Conservation (phyloP, 352 stramenopile genomes). For the Pythium phragmiticola region DNA sequence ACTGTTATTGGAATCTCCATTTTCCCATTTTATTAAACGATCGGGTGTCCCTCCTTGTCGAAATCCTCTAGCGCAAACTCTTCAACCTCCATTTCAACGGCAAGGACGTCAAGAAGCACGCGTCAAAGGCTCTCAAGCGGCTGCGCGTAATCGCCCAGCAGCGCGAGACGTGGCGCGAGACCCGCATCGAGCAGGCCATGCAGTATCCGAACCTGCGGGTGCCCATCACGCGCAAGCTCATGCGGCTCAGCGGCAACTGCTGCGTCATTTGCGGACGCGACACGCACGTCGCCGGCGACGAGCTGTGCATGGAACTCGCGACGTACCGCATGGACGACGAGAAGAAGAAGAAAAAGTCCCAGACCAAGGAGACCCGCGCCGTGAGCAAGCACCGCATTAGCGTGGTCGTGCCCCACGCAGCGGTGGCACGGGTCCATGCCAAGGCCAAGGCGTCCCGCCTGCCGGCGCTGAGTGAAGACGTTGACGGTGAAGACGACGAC, state of each 20-base stretch:
- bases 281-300: conserved; percentile 72
- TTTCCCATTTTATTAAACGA: too few relatives aligned
- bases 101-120: conserved; percentile 68
- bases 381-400: conserved; percentile 58
- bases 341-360: conserved; percentile 46
- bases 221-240: conserved; percentile 80
- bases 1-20: neutral
- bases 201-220: conserved; percentile 67
- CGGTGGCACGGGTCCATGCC: conserved; percentile 5
- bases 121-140: conserved; percentile 36
- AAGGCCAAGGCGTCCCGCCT: conserved; percentile 21
- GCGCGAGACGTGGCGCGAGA: conserved; percentile 73
- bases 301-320: conserved; percentile 77
- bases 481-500: conserved; percentile 12
- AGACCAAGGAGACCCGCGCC: conserved; percentile 36
- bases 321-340: conserved; percentile 69
- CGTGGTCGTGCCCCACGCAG: conserved; percentile 23
- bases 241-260: conserved; percentile 76
- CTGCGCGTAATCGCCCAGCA: conserved; percentile 53
- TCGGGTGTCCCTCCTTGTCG: too few relatives aligned
- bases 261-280: conserved; percentile 73
- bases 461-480: conserved; percentile 26
- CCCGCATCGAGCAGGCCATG: conserved; percentile 66
- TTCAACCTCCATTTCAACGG: conserved; percentile 69
- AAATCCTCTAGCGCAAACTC: conserved; percentile 51